phyloP scores from a whole-genome alignment of 2,329 filamentous ascomycete species.

The Sphaerulina musiva region DNA sequence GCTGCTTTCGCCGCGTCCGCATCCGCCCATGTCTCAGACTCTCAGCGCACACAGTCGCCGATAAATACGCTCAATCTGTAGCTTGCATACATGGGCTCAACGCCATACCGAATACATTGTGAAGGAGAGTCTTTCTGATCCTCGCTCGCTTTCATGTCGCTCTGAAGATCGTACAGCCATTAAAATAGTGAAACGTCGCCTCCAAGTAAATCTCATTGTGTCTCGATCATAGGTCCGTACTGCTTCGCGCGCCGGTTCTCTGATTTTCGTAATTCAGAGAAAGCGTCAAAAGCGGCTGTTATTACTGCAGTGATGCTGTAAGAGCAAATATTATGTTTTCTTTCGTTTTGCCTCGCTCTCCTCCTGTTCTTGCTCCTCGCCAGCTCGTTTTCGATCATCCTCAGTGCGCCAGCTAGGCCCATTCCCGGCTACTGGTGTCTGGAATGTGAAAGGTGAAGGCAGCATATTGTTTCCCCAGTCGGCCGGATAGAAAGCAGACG shows the following conservation, averaged over 20 bases:
- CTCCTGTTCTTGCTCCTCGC: constrained; percentile 24
- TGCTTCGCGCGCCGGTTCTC: not conserved
- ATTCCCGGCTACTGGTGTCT: constrained; percentile 59
- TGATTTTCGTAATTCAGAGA: not conserved
- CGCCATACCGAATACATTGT: not conserved
- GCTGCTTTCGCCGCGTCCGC: not conserved
- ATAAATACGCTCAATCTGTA: too few species aligned
- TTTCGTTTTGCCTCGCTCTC: constrained; percentile 23
- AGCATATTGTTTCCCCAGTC: constrained; percentile 81
- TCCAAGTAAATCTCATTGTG: not conserved
- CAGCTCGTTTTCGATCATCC: constrained; percentile 24
- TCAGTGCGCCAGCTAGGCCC: constrained; percentile 42
- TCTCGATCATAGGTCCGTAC: not conserved
- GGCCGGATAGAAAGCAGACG: constrained; percentile 75
- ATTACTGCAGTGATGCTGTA: not conserved
- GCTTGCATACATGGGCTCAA: not conserved
- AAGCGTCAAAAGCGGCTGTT: not conserved
- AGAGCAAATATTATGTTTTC: constrained; percentile 12
- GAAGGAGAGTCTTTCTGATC: not conserved
- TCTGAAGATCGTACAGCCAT: not conserved
- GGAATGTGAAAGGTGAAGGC: constrained; percentile 86
- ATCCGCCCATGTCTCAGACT: not conserved
- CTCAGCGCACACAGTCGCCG: too few species aligned
- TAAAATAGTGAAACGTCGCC: not conserved
- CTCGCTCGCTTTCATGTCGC: not conserved